Percentiles rank a stretch among this genome's conserved stretches.
Evolutionary conservation across 352 stramenopile genomes (phyloP).

Genomic region (Pythium rishiriense): DNA sequence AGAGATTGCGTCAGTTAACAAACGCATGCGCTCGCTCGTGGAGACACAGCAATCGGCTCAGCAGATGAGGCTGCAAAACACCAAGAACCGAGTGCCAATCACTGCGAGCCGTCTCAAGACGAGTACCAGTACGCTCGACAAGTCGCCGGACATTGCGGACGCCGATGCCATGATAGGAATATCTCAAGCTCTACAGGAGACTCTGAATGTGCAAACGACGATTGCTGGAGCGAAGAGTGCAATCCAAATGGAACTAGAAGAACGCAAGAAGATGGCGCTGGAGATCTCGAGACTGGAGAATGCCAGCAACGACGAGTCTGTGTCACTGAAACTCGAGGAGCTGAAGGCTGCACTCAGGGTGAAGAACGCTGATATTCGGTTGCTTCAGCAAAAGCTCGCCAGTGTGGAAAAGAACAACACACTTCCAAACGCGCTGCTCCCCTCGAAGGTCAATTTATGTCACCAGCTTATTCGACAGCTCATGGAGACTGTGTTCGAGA

Average conservation of each 20-base stretch:
- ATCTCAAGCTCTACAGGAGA: constrained; percentile 38
- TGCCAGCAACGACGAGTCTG: background rate
- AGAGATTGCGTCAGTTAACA: constrained; percentile 43
- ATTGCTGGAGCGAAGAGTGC: constrained; percentile 51
- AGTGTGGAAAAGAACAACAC: constrained; percentile 51
- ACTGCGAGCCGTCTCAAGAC: background rate
- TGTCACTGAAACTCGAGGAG: constrained; percentile 22
- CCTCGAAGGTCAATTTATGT: constrained; percentile 36
- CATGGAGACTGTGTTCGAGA: constrained; percentile 44
- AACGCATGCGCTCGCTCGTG: constrained; percentile 40
- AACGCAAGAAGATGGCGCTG: constrained; percentile 51
- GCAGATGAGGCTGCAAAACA: constrained; percentile 31
- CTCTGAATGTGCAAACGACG: constrained; percentile 46
- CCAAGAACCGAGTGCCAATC: constrained; percentile 13
- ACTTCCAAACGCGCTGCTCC: constrained; percentile 44
- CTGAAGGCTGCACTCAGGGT: constrained; percentile 41
- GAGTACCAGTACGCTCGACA: background rate
- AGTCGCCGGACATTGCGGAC: constrained; percentile 14
- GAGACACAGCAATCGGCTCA: constrained; percentile 31
- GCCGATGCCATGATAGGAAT: constrained; percentile 30
- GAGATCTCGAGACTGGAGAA: constrained; percentile 36
- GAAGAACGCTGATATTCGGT: constrained; percentile 59
- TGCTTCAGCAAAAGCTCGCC: constrained; percentile 63
- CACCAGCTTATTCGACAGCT: constrained; percentile 58
- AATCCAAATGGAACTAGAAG: constrained; percentile 50